Base-by-base conservation (phyloP, 768 basidiomycete genomes). In the Russula sp. region DNA sequence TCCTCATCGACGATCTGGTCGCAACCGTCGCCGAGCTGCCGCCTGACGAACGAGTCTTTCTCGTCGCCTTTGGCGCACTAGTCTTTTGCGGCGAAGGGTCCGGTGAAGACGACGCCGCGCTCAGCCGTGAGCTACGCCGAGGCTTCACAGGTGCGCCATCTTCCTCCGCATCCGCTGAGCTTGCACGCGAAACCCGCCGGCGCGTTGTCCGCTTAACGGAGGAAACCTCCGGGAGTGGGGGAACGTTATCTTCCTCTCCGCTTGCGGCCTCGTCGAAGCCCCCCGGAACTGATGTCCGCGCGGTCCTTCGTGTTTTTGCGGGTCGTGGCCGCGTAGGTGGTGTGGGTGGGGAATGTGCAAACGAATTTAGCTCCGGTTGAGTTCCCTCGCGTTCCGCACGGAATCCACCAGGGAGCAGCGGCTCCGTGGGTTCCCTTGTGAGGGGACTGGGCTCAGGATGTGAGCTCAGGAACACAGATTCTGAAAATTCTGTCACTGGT, bases 21-120 rank as follows among this genome's bases (percentile, higher is more conserved):
- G 62, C 57, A 13, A 75, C 64, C 39, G 69, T 60, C 37, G 61
- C 68, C 31, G 71, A 70, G 9, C 48, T 48, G 3, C 63, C 63
- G 3, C 55, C 57, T 3, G 57, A 37, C 32, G 37, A 49, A 11
- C 62, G 62, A 10, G 53, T 64, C 40, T 57, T 61, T 13, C 59
- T 57, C 34, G 32, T 61, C 37, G 54, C 48, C 57, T 61, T 58
- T 16, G 61, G 54, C 5, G 61, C 61, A 27, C 57, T 50, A 2
- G 13, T 57, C 48, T 68, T 68, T 32, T 50, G 65, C 35, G 67
- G 67, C 20, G 67, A 66, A 9, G 57, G 65, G 22, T 68, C 67
- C 0, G 65, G 56, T 1, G 67, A 68, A 47, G 65, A 66, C n/a
- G 67, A 68, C 6, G 67, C 62, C 1, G 47, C 61, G 27, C 67